Conservation (phyloP, 768 basidiomycete genomes). For the Tylopilus plumbeoviolaceoides region DNA sequence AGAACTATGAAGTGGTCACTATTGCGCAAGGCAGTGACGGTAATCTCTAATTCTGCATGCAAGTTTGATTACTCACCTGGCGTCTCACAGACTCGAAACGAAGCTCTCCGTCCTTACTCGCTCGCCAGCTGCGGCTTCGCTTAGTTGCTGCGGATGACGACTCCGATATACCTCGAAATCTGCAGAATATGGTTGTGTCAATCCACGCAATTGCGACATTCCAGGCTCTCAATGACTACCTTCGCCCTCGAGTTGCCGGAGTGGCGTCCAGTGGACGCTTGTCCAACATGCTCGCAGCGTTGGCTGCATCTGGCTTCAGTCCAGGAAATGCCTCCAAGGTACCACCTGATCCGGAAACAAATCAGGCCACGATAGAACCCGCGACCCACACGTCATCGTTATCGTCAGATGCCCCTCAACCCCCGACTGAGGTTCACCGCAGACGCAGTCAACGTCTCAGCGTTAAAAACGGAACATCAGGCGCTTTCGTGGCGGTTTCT, state of each 20-base stretch:
- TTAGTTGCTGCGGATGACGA: conserved; percentile 92
- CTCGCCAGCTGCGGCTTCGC: conserved; percentile 85
- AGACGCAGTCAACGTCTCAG: conserved; percentile 83
- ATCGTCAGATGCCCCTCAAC: conserved; percentile 33
- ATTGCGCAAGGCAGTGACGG: conserved; percentile 81
- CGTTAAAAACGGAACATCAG: conserved; percentile 49
- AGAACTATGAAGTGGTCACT: conserved; percentile 91
- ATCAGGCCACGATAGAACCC: conserved; percentile 28
- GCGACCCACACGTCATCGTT: conserved; percentile 29
- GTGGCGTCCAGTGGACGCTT: conserved; percentile 60
- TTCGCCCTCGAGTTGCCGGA: conserved; percentile 84
- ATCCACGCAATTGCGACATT: conserved; percentile 98
- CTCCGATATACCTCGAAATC: conserved; percentile 78
- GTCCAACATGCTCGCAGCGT: conserved; percentile 87
- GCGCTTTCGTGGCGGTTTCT: conserved; percentile 12
- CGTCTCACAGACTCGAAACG: conserved; percentile 70
- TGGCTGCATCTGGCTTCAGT: conserved; percentile 72
- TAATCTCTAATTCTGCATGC: conserved; percentile 26
- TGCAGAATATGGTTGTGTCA: conserved; percentile 91
- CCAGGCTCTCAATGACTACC: conserved; percentile 94
- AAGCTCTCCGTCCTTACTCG: conserved; percentile 87
- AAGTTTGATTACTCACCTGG: conserved; percentile 2
- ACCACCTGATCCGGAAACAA: conserved; percentile 32
- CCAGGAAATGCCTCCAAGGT: conserved; percentile 42
- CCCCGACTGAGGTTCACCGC: conserved; percentile 46